Base-by-base conservation (phyloP, 2,329 filamentous ascomycete genomes). In the Fusarium sp. region DNA sequence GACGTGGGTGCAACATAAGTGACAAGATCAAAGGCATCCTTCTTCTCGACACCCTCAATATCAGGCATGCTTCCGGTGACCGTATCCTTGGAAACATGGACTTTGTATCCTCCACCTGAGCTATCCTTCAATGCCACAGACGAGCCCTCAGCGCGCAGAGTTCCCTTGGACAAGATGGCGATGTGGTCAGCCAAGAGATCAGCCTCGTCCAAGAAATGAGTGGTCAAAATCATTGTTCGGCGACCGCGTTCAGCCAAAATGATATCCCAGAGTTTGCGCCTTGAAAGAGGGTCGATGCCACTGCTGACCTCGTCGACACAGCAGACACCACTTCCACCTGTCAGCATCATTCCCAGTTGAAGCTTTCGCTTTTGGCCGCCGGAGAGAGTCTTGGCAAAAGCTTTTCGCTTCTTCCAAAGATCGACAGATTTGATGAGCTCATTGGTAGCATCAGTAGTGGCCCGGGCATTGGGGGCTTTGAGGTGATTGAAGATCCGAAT, bases 201-300 rank as follows among this genome's bases (percentile, higher is more conserved):
- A 1, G 95, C 96, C 82, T 98, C 96, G 78, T 98, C 96, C 10
- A 98, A 87, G 81, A 98, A 98, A 81, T 98, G 96, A 0, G 95
- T 98, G 0, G 95, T 98, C 66, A 98, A 83, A 47, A 98, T 90
- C 77, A 98, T 93, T 0, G 95, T 97, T 47, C 95, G 88, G 69
- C 88, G 88, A 22, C 95, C 95, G 66, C 95, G 91, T 82, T 98
- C 95, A 2, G 93, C 93, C 14, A 98, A 86, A 25, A 98, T 86
- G 69, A 98, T 98, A 76, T 98, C 95, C 95, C 95, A 98, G 27
- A 98, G 94, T 84, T 97, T 98, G 31, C 95, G 87, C 64, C 96
- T 88, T 22, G 93, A 95, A 1, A 98, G 85, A 0, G 96, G 95
- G 79, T 98, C 95, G 22, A 98, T 88, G 16, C 95, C 96, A 69